Base-by-base conservation (phyloP, 2,329 filamentous ascomycete genomes). In the Aspergillus novofumigatus region DNA sequence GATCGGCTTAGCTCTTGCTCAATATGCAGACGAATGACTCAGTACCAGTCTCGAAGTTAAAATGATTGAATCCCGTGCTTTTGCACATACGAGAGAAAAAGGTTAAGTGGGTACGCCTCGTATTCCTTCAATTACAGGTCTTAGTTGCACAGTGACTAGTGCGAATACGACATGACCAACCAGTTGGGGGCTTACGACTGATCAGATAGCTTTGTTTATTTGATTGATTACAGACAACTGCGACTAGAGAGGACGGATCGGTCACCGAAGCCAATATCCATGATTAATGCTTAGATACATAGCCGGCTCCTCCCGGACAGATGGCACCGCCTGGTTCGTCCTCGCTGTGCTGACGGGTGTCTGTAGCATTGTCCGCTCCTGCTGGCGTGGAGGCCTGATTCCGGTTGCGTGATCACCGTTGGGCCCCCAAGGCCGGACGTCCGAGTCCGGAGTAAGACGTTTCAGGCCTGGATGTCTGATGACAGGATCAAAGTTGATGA, bases 401-500 rank as follows among this genome's bases (percentile, higher is more conserved):
- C 14, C 32, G 14, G 32, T 38, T 38, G 32, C 32, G 32, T 38
- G 32, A 38, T 17, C 17, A 14, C 32, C 6, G 6, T 38, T 17
- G 32, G 32, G 32, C 32, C 14, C 32, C 21, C 50, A 49, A 17
- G 56, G 41, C 49, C 56, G 44, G 25, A 53, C 49, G 44, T 4
- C 14, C 32, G 32, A 38, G 14, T 14, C 32, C 32, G 5, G 14
- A 17, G 14, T 17, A 17, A 67, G 38, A 3, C 52, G 57, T 47
- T 54, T 52, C 21, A 67, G 57, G 5, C 63, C 63, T 3, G 69
- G 62, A 29, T 74, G 65, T 41, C 65, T 65, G 44, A 75, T 68
- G 3, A 63, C 58, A 0, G 75, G 75, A 58, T 77, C 75, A 55
- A 77, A 77, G 52, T 69, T 75, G 55, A 77, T 68, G 42, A 76